A percentile compares a stretch with the other conserved stretches of the same genome.
Evolutionary conservation across 371 early-diverging fungal species (phyloP).

Genomic region (Rhizopus sp.): DNA sequence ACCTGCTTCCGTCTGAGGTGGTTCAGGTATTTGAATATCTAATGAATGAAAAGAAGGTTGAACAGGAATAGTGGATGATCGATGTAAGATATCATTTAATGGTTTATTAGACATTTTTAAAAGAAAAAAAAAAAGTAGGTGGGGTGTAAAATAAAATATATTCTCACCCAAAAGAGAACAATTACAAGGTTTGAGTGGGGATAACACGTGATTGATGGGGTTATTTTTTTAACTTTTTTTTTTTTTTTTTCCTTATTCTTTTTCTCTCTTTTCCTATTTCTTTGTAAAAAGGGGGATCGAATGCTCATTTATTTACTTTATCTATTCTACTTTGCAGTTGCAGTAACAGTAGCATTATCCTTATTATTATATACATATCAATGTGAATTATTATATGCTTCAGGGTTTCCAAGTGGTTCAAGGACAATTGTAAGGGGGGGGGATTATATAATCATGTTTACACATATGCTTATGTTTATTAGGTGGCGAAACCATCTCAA

Average conservation of each 20-base stretch:
- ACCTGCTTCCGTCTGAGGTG: constrained; percentile 52
- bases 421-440: constrained; percentile 37
- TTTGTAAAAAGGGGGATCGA: constrained; percentile 8
- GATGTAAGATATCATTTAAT: constrained; percentile 2
- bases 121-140: background rate
- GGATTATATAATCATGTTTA: background rate
- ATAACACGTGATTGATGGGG: constrained; percentile 36
- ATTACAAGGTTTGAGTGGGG: constrained; percentile 17
- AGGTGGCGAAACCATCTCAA: constrained; percentile 77
- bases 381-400: constrained; percentile 48
- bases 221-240: constrained; percentile 9
- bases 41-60: constrained; percentile 37
- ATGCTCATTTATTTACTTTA: constrained; percentile 26
- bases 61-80: constrained; percentile 45
- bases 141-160: background rate
- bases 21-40: constrained; percentile 47
- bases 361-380: constrained; percentile 43
- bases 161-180: background rate
- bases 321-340: constrained; percentile 30
- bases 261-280: constrained; percentile 4
- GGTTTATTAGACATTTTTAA: background rate
- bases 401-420: constrained; percentile 48
- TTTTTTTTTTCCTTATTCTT: constrained; percentile 13
- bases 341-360: constrained; percentile 26
- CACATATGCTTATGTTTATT: background rate